These are phyloP conservation scores for Kodamaea sagamina DNA, from an alignment of 805 yeast genomes.

Conservation along the genomic window DNA sequence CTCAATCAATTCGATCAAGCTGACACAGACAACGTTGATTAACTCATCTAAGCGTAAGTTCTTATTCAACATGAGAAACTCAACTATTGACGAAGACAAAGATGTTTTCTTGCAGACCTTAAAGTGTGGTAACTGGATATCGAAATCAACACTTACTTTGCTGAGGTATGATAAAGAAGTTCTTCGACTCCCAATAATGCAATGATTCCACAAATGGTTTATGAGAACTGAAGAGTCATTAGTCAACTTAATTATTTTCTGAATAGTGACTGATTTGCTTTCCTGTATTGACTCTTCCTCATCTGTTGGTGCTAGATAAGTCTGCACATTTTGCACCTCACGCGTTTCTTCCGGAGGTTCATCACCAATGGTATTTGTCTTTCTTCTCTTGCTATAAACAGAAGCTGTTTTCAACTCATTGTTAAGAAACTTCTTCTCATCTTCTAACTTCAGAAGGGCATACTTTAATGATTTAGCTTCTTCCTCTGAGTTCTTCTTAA, in stretches of 20 bases:
- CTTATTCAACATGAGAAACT: slow-evolving; percentile 46
- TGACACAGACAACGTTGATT: slow-evolving; percentile 39
- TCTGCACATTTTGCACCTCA: not conserved
- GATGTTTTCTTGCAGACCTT: slow-evolving; percentile 32
- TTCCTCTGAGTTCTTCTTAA: slow-evolving; percentile 28
- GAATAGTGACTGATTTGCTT: slow-evolving; percentile 8
- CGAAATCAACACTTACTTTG: slow-evolving; percentile 31
- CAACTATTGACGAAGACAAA: slow-evolving; percentile 41
- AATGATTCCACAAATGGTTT: slow-evolving; percentile 38
- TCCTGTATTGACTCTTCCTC: not conserved
- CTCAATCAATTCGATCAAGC: slow-evolving; percentile 28
- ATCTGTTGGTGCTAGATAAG: too few relatives aligned
- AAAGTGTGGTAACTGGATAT: slow-evolving; percentile 20
- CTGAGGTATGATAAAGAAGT: slow-evolving; percentile 34
- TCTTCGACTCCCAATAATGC: slow-evolving; percentile 38
- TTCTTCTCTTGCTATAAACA: slow-evolving; percentile 25
- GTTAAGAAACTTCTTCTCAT: slow-evolving; percentile 43
- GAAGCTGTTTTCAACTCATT: slow-evolving; percentile 37
- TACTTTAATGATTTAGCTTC: slow-evolving; percentile 32
- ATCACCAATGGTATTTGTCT: slow-evolving; percentile 5
- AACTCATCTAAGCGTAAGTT: slow-evolving; percentile 52
- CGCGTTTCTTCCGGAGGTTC: not conserved
- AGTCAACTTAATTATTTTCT: slow-evolving; percentile 26
- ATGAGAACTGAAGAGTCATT: slow-evolving; percentile 37
- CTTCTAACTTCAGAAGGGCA: slow-evolving; percentile 41